Evolutionary conservation across 495 filamentous ascomycete genomes (phyloP).

Genomic region (Saxophila tyrrhenica): DNA sequence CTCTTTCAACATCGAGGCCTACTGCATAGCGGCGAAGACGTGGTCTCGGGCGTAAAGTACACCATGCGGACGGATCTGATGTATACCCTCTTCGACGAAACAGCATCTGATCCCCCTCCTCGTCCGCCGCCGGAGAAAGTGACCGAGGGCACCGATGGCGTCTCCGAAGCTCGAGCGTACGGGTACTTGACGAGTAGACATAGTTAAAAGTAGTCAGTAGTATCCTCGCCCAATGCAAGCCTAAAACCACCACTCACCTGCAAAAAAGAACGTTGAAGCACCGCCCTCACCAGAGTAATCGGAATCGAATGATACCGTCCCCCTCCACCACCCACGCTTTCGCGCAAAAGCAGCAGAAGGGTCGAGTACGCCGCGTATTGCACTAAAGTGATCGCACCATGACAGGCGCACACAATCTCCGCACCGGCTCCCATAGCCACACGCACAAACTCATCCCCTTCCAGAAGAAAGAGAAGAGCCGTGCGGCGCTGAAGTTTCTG

Average conservation of each 20-base stretch:
- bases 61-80: constrained; percentile 70
- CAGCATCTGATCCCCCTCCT: background rate
- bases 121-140: background rate
- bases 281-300: constrained; percentile 86
- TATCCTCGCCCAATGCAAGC: background rate
- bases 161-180: background rate
- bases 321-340: constrained; percentile 25
- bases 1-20: constrained; percentile 66
- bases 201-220: constrained; percentile 25
- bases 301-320: constrained; percentile 93
- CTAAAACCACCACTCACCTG: constrained; percentile 43
- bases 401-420: constrained; percentile 34
- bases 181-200: background rate
- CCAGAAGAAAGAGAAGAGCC: constrained; percentile 14
- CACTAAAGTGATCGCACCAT: constrained; percentile 75
- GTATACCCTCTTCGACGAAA: constrained; percentile 35
- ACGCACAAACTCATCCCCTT: too few relatives aligned
- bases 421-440: constrained; percentile 36
- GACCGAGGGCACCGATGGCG: background rate
- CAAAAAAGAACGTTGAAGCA: constrained; percentile 50
- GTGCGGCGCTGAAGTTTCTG: constrained; percentile 72
- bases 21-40: constrained; percentile 64
- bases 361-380: constrained; percentile 89
- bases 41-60: constrained; percentile 59
- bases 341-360: constrained; percentile 31